phyloP scores from a whole-genome alignment of 257 asterid species.

The Linderniella brevidens region DNA sequence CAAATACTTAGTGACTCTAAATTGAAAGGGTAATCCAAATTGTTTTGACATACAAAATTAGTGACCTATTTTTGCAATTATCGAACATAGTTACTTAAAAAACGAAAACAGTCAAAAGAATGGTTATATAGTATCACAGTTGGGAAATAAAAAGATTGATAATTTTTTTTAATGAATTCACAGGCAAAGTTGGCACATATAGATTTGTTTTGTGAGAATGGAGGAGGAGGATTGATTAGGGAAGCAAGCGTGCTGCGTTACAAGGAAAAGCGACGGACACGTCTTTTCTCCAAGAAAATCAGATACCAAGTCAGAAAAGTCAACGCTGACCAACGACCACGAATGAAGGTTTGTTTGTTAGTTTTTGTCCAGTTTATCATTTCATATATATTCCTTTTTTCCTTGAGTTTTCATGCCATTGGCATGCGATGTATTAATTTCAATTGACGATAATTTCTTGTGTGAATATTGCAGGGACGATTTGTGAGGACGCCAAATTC shows the following conservation, averaged over 20 bases:
- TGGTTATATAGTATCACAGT: too few species aligned
- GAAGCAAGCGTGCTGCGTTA: conserved; percentile 69
- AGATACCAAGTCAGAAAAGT: conserved; percentile 74
- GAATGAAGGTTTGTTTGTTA: conserved; percentile 43
- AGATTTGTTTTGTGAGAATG: conserved; percentile 59
- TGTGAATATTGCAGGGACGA: conserved; percentile 44
- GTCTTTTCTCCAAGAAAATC: conserved; percentile 65
- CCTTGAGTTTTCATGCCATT: too few species aligned
- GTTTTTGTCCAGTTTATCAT: too few species aligned
- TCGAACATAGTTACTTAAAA: too few species aligned
- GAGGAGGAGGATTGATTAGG: conserved; percentile 25
- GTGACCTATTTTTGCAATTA: too few species aligned
- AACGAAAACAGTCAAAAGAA: too few species aligned
- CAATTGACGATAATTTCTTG: too few species aligned
- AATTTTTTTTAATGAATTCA: conserved; percentile 9
- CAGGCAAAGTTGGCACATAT: conserved; percentile 69
- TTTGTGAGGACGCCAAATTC: conserved; percentile 45
- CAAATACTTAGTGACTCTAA: too few species aligned
- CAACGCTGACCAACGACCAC: conserved; percentile 74
- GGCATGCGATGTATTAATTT: too few species aligned
- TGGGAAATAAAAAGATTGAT: background rate
- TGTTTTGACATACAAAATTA: too few species aligned
- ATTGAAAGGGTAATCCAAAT: too few species aligned
- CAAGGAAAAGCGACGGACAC: conserved; percentile 55
- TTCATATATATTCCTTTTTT: too few species aligned